Conservation (phyloP, 2,329 filamentous ascomycete species). For the Knoxdaviesia capensis region DNA sequence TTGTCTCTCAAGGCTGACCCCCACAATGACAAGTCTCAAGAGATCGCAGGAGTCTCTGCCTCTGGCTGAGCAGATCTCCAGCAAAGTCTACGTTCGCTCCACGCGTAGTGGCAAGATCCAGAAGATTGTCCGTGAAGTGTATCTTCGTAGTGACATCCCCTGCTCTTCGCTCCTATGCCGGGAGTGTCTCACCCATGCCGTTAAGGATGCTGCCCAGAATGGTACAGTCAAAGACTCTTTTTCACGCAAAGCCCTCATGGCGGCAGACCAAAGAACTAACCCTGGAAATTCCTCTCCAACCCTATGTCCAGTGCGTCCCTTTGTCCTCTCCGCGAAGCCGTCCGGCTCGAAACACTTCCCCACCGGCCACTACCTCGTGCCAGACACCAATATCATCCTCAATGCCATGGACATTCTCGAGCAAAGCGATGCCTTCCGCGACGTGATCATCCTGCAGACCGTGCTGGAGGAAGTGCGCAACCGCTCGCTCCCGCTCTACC, state of each 20-base stretch:
- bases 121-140: constrained; percentile 94
- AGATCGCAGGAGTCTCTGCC: constrained; percentile 30
- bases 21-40: constrained; percentile 45
- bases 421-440: constrained; percentile 75
- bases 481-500: constrained; percentile 83
- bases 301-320: constrained; percentile 49
- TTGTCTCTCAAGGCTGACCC: background rate
- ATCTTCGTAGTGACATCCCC: constrained; percentile 88
- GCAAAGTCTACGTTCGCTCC: constrained; percentile 88
- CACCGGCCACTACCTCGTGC: constrained; percentile 80
- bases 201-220: constrained; percentile 58
- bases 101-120: constrained; percentile 94
- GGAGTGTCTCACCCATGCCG: constrained; percentile 52
- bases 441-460: constrained; percentile 91
- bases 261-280: too few species aligned
- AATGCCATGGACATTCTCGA: constrained; percentile 97
- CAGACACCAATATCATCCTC: constrained; percentile 88
- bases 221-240: constrained; percentile 30
- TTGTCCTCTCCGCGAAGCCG: constrained; percentile 76
- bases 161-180: constrained; percentile 85
- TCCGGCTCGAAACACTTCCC: constrained; percentile 67
- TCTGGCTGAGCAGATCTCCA: constrained; percentile 58
- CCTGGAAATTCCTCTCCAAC: too few species aligned
- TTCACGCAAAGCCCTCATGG: too few species aligned
- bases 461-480: constrained; percentile 93